Conservation (phyloP, 106 monocot species). For the Apostasia ramifera region DNA sequence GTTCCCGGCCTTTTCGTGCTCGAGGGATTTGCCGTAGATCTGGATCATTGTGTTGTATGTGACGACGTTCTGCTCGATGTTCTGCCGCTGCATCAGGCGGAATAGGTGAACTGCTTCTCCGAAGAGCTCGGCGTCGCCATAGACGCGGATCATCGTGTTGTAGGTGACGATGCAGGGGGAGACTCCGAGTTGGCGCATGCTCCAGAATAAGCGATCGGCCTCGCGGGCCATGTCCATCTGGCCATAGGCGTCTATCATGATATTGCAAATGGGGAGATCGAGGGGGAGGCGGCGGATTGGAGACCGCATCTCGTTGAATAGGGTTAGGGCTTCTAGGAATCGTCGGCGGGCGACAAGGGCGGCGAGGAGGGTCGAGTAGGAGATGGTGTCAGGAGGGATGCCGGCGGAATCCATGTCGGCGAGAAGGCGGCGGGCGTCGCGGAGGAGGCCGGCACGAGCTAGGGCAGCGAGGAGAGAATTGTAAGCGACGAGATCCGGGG, state of each 20-base stretch:
- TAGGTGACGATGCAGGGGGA: conserved; percentile 63
- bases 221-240: conserved; percentile 78
- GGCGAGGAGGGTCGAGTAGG: conserved; percentile 73
- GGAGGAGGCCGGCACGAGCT: conserved; percentile 59
- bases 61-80: conserved; percentile 66
- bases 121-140: conserved; percentile 78
- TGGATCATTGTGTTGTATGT: conserved; percentile 97
- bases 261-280: conserved; percentile 68
- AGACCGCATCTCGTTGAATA: conserved; percentile 66
- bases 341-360: conserved; percentile 40
- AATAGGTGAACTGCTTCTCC: conserved; percentile 92
- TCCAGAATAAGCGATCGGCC: conserved; percentile 95
- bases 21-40: conserved; percentile 84
- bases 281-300: conserved; percentile 20
- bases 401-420: conserved; percentile 43
- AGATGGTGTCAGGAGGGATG: conserved; percentile 51
- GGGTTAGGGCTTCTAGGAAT: conserved; percentile 61
- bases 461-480: conserved; percentile 58
- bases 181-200: conserved; percentile 63
- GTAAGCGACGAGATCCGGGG: conserved; percentile 69
- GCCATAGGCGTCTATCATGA: conserved; percentile 85
- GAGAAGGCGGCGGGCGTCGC: conserved; percentile 56
- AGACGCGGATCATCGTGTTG: conserved; percentile 93
- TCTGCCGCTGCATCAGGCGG: conserved; percentile 75
- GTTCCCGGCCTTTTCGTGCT: conserved; percentile 91